phyloP scores from a whole-genome alignment of 2,329 filamentous ascomycete genomes.

The Claviceps cyperi region DNA sequence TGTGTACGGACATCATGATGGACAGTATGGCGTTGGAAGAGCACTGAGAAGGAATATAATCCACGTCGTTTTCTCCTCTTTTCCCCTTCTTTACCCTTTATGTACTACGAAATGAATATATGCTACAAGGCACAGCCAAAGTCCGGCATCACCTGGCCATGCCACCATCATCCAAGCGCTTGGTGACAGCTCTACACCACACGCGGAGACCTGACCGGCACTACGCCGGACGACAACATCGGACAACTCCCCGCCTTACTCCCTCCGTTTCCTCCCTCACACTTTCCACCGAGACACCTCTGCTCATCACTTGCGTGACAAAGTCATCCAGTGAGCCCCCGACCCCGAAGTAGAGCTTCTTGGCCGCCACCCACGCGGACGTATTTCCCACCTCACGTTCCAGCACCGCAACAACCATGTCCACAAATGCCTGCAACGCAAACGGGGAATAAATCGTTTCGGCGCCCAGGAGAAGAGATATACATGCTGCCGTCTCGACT shows the following conservation, averaged over 20 bases:
- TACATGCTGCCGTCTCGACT: background rate
- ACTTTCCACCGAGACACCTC: slow-evolving; percentile 33
- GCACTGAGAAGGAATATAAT: background rate
- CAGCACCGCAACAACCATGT: slow-evolving; percentile 48
- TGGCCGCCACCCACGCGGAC: slow-evolving; percentile 56
- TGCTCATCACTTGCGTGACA: slow-evolving; percentile 33
- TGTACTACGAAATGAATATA: too few relatives aligned
- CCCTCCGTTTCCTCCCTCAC: slow-evolving; percentile 46
- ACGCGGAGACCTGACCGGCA: too few relatives aligned
- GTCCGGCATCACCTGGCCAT: too few relatives aligned
- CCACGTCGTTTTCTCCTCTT: background rate
- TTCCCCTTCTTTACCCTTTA: background rate
- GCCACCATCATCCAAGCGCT: too few relatives aligned
- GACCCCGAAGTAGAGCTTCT: slow-evolving; percentile 72
- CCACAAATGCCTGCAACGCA: slow-evolving; percentile 53
- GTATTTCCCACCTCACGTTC: slow-evolving; percentile 33
- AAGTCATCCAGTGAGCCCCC: slow-evolving; percentile 72
- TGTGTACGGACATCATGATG: background rate
- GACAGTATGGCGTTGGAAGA: background rate
- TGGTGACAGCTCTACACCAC: too few relatives aligned
- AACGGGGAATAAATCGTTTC: slow-evolving; percentile 76
- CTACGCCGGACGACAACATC: slow-evolving; percentile 6
- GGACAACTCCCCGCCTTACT: slow-evolving; percentile 46
- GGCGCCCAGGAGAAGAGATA: slow-evolving; percentile 50
- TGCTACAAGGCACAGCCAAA: too few relatives aligned